phyloP scores from a whole-genome alignment of 148 eudicot species.

The Camellia sinensis region DNA sequence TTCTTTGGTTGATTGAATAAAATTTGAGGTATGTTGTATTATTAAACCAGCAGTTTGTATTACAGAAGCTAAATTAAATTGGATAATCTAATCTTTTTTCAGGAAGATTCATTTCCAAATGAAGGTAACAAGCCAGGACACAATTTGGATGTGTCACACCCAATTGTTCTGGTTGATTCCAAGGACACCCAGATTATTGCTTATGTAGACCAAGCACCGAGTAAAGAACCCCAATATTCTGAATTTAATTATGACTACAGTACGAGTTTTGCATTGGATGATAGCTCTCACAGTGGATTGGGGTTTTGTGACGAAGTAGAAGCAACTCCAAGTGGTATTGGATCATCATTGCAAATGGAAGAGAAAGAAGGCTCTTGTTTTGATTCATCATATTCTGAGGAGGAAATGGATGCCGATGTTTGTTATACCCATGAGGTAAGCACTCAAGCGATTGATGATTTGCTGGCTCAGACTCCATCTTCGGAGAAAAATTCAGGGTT shows the following conservation, averaged over 20 bases:
- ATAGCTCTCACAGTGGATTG: slow-evolving; percentile 65
- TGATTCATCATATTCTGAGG: slow-evolving; percentile 38
- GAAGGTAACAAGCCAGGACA: slow-evolving; percentile 22
- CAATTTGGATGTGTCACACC: slow-evolving; percentile 28
- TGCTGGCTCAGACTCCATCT: slow-evolving; percentile 30
- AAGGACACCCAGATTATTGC: slow-evolving; percentile 46
- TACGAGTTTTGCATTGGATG: slow-evolving; percentile 59
- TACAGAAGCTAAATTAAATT: background rate
- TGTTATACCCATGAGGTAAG: slow-evolving; percentile 27
- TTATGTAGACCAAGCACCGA: slow-evolving; percentile 47
- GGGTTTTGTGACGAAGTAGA: slow-evolving; percentile 53
- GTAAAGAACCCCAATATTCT: slow-evolving; percentile 29
- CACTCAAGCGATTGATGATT: slow-evolving; percentile 33
- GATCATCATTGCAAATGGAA: slow-evolving; percentile 27
- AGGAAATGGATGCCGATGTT: slow-evolving; percentile 40
- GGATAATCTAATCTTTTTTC: slow-evolving; percentile 15
- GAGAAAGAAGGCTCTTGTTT: slow-evolving; percentile 29
- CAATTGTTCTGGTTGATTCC: slow-evolving; percentile 48
- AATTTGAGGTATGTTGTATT: background rate
- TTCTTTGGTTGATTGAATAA: background rate
- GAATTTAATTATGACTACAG: slow-evolving; percentile 51
- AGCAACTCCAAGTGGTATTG: slow-evolving; percentile 20
- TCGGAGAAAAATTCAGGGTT: slow-evolving; percentile 54
- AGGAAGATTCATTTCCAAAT: slow-evolving; percentile 39
- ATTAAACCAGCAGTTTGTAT: background rate